Percentiles rank a stretch among this genome's conserved stretches.
Conservation (phyloP, 2,329 filamentous ascomycete genomes). For the Fusarium newnesense region DNA sequence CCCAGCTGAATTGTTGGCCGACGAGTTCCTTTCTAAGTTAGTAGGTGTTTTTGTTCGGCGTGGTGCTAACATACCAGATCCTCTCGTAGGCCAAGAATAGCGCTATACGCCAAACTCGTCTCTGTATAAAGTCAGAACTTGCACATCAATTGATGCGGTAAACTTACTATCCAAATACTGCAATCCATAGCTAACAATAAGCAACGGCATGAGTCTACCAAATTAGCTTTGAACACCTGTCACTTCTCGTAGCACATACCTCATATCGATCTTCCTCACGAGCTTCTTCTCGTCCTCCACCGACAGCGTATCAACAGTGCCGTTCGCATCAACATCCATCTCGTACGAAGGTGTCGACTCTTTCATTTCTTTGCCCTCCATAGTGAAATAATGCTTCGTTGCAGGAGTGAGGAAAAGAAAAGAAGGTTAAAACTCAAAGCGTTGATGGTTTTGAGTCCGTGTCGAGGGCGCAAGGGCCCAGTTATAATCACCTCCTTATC, state of each 20-base stretch:
- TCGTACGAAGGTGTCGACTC: not conserved
- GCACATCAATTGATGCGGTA: accelerated
- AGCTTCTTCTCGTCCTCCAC: conserved; percentile 11
- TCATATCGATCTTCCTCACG: conserved; percentile 11
- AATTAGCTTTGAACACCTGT: not conserved
- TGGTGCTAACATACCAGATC: not conserved
- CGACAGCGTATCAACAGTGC: conserved; percentile 5
- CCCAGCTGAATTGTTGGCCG: conserved; percentile 16
- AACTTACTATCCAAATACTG: conserved; percentile 14
- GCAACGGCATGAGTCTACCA: conserved; percentile 2
- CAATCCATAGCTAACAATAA: conserved; percentile 10
- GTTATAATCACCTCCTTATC: conserved; percentile 16
- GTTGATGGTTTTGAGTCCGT: not conserved
- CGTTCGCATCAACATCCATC: not conserved
- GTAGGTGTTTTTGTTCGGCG: accelerated
- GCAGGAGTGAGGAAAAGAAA: not conserved
- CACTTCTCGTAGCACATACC: not conserved
- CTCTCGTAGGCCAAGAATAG: conserved; percentile 5
- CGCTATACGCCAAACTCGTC: conserved; percentile 17
- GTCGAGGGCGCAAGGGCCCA: not conserved
- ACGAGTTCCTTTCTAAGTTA: not conserved
- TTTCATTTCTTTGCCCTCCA: not conserved
- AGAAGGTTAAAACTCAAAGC: not conserved
- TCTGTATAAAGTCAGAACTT: not conserved
- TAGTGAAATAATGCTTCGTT: not conserved